phyloP scores from a whole-genome alignment of 768 basidiomycete species.

The Pleurotus salmoneostramineus region DNA sequence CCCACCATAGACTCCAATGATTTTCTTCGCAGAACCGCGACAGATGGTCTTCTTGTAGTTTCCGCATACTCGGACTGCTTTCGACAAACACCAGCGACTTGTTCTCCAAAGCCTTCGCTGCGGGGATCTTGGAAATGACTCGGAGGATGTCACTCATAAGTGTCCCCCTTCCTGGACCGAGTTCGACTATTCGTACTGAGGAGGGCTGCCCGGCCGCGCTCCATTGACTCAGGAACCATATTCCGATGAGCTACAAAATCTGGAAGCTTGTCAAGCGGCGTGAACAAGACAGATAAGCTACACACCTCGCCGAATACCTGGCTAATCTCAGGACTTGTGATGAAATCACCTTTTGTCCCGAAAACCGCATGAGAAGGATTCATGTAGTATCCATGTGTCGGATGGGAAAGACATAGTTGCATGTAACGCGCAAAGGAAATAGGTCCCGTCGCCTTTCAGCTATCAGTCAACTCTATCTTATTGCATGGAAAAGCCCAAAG shows the following conservation, averaged over 20 bases:
- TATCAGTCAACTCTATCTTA: not conserved
- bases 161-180: conserved; percentile 93
- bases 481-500: conserved; percentile 1
- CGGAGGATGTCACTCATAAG: conserved; percentile 86
- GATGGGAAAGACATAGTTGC: conserved; percentile 87
- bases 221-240: conserved; percentile 87
- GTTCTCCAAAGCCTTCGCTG: conserved; percentile 29
- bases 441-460: conserved; percentile 76
- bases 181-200: conserved; percentile 73
- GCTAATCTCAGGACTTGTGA: conserved; percentile 94
- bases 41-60: conserved; percentile 57
- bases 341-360: conserved; percentile 87
- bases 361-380: conserved; percentile 71
- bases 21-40: conserved; percentile 19
- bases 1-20: conserved; percentile 57
- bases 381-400: conserved; percentile 91
- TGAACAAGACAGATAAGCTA: conserved; percentile 10
- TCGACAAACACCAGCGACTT: conserved; percentile 75
- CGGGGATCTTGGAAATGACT: conserved; percentile 31
- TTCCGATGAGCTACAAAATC: conserved; percentile 65
- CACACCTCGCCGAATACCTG: conserved; percentile 95
- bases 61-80: conserved; percentile 65
- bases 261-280: conserved; percentile 9
- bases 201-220: conserved; percentile 41
- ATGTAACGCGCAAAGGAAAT: conserved; percentile 88